Percentiles rank a stretch among this genome's conserved stretches.
These are phyloP conservation scores for Nannochloropsis gaditana DNA, from an alignment of 108 stramenopile genomes.

Conservation along the genomic window DNA sequence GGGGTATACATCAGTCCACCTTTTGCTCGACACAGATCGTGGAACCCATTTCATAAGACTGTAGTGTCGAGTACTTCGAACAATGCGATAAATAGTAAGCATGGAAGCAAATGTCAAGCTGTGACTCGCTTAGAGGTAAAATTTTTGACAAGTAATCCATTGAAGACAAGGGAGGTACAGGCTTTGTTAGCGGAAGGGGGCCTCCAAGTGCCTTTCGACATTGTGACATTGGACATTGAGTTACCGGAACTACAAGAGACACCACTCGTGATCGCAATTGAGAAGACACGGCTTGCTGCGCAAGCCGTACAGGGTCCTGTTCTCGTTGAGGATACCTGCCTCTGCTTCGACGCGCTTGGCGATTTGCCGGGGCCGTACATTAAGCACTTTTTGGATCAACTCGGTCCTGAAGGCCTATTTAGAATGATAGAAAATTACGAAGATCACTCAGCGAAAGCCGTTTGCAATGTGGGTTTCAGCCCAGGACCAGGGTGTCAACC, in stretches of 20 bases:
- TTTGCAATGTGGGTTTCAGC: neutral
- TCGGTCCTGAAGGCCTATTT: neutral
- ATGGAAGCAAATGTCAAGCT: neutral
- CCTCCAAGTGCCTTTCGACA: neutral
- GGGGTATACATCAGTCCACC: too few relatives aligned
- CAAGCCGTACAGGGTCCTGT: conserved; percentile 19
- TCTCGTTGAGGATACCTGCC: conserved; percentile 33
- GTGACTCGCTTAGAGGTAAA: neutral
- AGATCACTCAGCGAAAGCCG: neutral
- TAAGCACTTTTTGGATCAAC: conserved; percentile 26
- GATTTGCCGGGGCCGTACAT: conserved; percentile 33
- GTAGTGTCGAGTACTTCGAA: too few relatives aligned
- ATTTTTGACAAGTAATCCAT: neutral
- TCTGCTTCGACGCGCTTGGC: conserved; percentile 27
- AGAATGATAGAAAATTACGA: neutral
- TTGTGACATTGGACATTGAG: neutral
- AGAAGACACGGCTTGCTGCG: neutral
- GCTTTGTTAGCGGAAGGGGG: neutral
- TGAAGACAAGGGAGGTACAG: neutral
- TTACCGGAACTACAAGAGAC: neutral
- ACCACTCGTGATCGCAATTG: neutral
- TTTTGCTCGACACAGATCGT: too few relatives aligned
- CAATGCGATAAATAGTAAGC: neutral
- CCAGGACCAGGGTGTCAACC: neutral
- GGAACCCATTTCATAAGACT: too few relatives aligned